Base-by-base conservation (phyloP, 1,284 basidiomycete genomes). In the Ganoderma lucidum region DNA sequence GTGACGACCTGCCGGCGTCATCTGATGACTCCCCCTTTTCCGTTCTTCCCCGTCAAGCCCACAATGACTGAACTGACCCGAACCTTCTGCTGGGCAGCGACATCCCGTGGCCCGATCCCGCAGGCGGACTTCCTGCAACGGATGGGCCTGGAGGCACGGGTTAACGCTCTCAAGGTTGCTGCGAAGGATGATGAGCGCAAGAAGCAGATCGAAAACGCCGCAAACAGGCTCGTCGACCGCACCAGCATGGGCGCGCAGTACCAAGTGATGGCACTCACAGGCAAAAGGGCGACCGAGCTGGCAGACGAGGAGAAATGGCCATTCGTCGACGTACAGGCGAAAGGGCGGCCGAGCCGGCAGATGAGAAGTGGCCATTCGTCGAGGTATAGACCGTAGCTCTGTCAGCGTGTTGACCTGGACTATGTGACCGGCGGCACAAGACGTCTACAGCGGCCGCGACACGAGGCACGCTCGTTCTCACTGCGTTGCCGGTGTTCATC, bases 171-270 rank as follows among this genome's bases (percentile, higher is more conserved):
- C 5, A 74, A 87, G 2, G 76, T 83, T 5, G 80, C 82, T 0
- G 88, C 90, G 0, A 64, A 77, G 2, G 80, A 82, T 0, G 82
- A 87, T 4, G 88, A 89, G 59, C 76, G 87, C 5, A 80, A 65
- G 60, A 63, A 71, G 12, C 67, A 75, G 19, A 87, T 93, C 55
- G 78, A 80, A 37, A 77, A 81, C 44, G 87, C 87, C 1, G 87
- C 86, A 35, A 77, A 83, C 63, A 80, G 91, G 65, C 80, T 93
- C n/a, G 83, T 89, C 32, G 88, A 93, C 78, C 83, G 81, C 0
- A 80, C 80, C 6, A 88, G 89, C 30, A 93, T 93, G 92, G 91
- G 92, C 0, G 81, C 76, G 53, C 85, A 93, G 80, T 93, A 93
- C 71, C 82, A 86, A 75, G 81, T 93, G 23, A 78, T 93, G 73